Conservation (phyloP, 495 filamentous ascomycete species). For the Halenospora varia region DNA sequence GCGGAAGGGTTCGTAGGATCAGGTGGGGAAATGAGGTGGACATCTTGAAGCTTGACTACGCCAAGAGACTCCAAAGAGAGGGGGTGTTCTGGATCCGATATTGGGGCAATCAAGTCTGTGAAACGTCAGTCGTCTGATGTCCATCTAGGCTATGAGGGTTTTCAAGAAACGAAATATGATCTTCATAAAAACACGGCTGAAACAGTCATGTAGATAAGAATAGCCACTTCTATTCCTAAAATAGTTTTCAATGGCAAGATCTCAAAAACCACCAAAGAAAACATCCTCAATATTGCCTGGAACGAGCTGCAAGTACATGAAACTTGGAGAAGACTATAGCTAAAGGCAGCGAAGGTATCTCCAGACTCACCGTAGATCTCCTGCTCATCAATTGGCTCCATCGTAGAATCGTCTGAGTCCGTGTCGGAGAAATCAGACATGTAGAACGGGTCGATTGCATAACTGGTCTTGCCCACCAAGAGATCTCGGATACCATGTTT, state of each 20-base stretch:
- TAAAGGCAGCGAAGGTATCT: neutral
- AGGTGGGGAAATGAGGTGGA: conserved; percentile 63
- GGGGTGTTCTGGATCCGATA: conserved; percentile 95
- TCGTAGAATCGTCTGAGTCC: conserved; percentile 55
- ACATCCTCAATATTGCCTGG: neutral
- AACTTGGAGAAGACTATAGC: neutral
- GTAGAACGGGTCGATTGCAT: conserved; percentile 21
- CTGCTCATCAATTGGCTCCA: conserved; percentile 90
- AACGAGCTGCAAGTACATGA: neutral
- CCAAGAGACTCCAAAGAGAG: conserved; percentile 87
- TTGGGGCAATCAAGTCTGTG: conserved; percentile 85
- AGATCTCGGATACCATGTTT: conserved; percentile 11
- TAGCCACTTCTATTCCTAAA: neutral
- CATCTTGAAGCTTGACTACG: conserved; percentile 91
- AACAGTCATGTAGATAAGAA: conserved; percentile 5
- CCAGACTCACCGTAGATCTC: conserved; percentile 78
- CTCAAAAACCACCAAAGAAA: neutral
- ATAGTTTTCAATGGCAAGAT: neutral
- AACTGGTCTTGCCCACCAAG: conserved; percentile 16
- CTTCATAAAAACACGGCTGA: conserved; percentile 7
- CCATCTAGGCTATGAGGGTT: conserved; percentile 5
- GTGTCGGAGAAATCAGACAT: conserved; percentile 22
- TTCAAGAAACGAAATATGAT: neutral
- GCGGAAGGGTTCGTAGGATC: conserved; percentile 42
- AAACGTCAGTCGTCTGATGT: conserved; percentile 36